Percentiles rank a stretch among this genome's conserved stretches.
phyloP scores from a whole-genome alignment of 139 green algal species.

The Gonium pectorale region DNA sequence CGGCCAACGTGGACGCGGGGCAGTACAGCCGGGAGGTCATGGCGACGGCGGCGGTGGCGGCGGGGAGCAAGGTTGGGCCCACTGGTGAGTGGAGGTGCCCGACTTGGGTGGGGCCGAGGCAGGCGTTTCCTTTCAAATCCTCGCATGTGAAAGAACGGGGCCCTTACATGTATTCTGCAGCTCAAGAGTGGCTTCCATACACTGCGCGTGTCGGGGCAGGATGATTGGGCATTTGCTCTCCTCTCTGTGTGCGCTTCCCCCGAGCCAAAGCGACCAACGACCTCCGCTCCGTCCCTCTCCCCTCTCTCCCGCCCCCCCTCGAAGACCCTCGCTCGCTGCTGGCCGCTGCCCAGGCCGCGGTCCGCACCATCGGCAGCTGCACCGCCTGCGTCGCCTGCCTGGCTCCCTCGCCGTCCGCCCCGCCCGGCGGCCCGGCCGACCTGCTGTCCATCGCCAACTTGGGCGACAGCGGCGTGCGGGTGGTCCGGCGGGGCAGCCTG shows the following conservation, averaged over 20 bases:
- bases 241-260: too few species aligned
- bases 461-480: constrained; percentile 79
- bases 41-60: constrained; percentile 23
- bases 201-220: too few species aligned
- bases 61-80: neutral
- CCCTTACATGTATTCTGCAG: too few species aligned
- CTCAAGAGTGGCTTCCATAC: too few species aligned
- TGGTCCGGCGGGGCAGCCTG: constrained; percentile 74
- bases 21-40: constrained; percentile 78
- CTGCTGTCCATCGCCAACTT: constrained; percentile 73
- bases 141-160: too few species aligned
- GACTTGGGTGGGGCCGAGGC: too few species aligned
- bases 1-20: constrained; percentile 79
- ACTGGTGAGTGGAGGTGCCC: neutral
- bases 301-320: neutral
- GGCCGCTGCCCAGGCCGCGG: constrained; percentile 53
- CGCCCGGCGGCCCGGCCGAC: neutral
- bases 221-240: too few species aligned
- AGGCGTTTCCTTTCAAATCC: too few species aligned
- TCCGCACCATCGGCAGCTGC: constrained; percentile 56
- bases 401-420: neutral
- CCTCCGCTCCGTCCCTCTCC: too few species aligned
- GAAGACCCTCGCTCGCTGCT: constrained; percentile 44
- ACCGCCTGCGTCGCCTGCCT: constrained; percentile 63
- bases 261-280: too few species aligned